These are phyloP conservation scores for Dothidotthia symphoricarpi DNA, from an alignment of 2,329 filamentous ascomycete species.

Conservation along the genomic window DNA sequence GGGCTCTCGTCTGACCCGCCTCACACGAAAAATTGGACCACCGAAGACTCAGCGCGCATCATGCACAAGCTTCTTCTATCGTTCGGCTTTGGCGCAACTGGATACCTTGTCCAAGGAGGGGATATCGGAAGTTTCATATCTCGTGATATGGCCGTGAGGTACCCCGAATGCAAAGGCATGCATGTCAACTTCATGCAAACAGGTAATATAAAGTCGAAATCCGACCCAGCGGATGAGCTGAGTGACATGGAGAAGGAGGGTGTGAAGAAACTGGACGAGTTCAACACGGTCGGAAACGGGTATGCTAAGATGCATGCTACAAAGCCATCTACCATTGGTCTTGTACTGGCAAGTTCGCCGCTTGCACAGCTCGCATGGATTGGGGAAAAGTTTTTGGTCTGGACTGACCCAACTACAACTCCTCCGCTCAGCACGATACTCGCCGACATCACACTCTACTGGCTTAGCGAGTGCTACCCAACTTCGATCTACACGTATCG, in stretches of 20 bases:
- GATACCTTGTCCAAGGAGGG: slow-evolving; percentile 58
- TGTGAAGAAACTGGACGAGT: slow-evolving; percentile 42
- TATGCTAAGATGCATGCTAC: slow-evolving; percentile 57
- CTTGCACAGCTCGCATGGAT: slow-evolving; percentile 59
- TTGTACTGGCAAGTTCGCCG: slow-evolving; percentile 54
- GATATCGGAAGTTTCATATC: slow-evolving; percentile 54
- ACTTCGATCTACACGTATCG: slow-evolving; percentile 54
- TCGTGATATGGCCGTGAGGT: slow-evolving; percentile 44
- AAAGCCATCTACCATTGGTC: slow-evolving; percentile 56
- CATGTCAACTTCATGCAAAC: slow-evolving; percentile 35
- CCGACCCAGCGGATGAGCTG: slow-evolving; percentile 17
- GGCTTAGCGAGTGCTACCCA: slow-evolving; percentile 54
- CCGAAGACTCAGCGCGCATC: slow-evolving; percentile 44
- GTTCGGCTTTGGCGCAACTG: slow-evolving; percentile 50
- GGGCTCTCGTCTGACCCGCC: slow-evolving; percentile 52
- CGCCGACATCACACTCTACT: slow-evolving; percentile 54
- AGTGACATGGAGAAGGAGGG: slow-evolving; percentile 41
- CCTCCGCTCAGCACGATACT: slow-evolving; percentile 48
- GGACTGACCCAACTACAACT: slow-evolving; percentile 45
- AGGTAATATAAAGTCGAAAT: slow-evolving; percentile 13
- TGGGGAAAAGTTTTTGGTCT: slow-evolving; percentile 57
- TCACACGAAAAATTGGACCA: slow-evolving; percentile 45
- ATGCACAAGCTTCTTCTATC: slow-evolving; percentile 54
- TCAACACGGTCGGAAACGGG: slow-evolving; percentile 45
- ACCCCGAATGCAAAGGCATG: slow-evolving; percentile 50